These are phyloP conservation scores for Hypoxylon sp. DNA, from an alignment of 2,329 filamentous ascomycete genomes.

Conservation along the genomic window DNA sequence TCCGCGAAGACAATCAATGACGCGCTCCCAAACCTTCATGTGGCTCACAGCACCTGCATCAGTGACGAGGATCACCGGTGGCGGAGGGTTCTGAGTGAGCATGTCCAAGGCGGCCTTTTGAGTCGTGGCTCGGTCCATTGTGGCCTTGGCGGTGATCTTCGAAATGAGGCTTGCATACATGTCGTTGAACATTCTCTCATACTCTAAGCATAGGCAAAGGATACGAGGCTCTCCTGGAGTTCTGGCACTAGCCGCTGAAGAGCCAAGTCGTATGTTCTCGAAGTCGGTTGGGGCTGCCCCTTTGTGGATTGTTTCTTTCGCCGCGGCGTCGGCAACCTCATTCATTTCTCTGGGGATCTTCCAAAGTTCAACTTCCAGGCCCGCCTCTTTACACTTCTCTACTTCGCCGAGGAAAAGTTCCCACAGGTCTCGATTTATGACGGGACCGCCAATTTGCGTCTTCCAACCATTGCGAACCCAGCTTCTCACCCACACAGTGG, in stretches of 20 bases:
- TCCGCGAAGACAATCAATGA: conserved; percentile 21
- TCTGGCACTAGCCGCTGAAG: conserved; percentile 8
- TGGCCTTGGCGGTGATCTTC: conserved; percentile 13
- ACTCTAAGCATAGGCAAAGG: conserved; percentile 18
- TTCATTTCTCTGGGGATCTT: conserved; percentile 63
- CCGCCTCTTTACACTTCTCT: conserved; percentile 51
- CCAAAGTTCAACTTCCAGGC: conserved; percentile 63
- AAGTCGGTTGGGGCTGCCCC: background rate
- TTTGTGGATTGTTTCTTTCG: conserved; percentile 35
- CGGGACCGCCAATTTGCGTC: conserved; percentile 7
- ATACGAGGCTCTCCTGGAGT: conserved; percentile 18
- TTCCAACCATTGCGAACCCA: conserved; percentile 18
- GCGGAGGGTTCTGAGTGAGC: conserved; percentile 20
- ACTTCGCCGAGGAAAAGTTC: conserved; percentile 16
- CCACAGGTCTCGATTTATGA: conserved; percentile 14
- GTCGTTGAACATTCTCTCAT: conserved; percentile 13
- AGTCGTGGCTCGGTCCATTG: conserved; percentile 20
- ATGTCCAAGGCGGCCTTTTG: conserved; percentile 18
- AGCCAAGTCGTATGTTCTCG: conserved; percentile 1
- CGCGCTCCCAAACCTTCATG: conserved; percentile 18
- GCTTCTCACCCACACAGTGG: conserved; percentile 11
- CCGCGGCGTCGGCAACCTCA: conserved; percentile 57
- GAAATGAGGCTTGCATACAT: conserved; percentile 11
- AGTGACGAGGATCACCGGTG: conserved; percentile 17
- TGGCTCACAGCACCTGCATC: conserved; percentile 4